Evolutionary conservation across 768 basidiomycete genomes (phyloP), one percentile per base, ranked within the genome.

Genomic region (Agrocybe praecox): DNA sequence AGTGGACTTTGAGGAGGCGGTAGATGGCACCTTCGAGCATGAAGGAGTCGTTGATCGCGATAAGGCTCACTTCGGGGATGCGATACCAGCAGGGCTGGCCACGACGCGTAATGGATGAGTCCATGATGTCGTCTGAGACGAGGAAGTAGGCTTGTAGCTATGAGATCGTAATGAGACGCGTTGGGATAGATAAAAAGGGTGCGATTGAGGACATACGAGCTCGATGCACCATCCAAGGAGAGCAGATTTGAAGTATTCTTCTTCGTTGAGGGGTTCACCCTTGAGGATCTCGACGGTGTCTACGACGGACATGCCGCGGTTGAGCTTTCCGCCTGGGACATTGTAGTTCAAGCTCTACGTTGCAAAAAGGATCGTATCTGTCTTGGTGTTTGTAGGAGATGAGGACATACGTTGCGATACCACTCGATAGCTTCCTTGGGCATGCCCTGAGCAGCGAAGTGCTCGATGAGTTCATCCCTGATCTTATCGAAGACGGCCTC

Each of bases 91-190:
- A 99, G 1, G 95, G 90, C 72, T 97, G 96, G 4, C 90, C 88
- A 10, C 96, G 89, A 22, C 96, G 89, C 11, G 96, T 98, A 64
- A 98, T 89, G 46, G 91, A 93, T 18, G 82, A 72, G 69, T 99
- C 96, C 97, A 99, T 99, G 66, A 98, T 95, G 72, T 98, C 96
- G 73, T 99, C 94, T 4, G 93, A 84, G 54, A 97, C 94, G 54
- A 98, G 86, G 88, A 98, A 98, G 75, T 89, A 97, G 0, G 94
- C 95, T 88, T 98, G 96, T 8, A 99, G 84, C 94, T 96, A 65
- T 7, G 26, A 26, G 42, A 17, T n/a, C 40, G 33, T n/a, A 44
- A 4, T 3, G 22, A 42, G 29, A 19, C 18, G 26, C 43, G 51
- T 45, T 15, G 17, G 23, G 8, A 29, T 6, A 40, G 19, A 24